phyloP scores from a whole-genome alignment of 2,329 filamentous ascomycete species.

The Lomentospora prolificans region DNA sequence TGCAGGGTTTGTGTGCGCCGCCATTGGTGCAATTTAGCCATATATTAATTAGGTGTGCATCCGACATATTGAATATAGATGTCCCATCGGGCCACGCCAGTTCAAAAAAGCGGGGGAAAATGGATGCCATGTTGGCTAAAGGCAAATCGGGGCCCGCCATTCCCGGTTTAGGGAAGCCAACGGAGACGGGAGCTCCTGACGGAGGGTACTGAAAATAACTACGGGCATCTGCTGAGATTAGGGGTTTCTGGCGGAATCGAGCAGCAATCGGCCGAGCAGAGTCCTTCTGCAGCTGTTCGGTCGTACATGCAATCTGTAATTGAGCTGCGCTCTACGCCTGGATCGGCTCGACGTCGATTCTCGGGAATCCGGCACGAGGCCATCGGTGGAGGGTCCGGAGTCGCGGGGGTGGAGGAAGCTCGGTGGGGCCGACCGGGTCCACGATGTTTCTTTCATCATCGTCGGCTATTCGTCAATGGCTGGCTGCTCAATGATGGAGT shows the following conservation, averaged over 20 bases:
- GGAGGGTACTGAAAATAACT: slow-evolving; percentile 3
- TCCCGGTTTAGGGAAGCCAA: neutral
- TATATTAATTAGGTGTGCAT: neutral
- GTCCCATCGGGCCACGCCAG: neutral
- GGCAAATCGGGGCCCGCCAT: neutral
- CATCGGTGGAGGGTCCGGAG: neutral
- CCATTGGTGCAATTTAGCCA: neutral
- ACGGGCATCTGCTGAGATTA: neutral
- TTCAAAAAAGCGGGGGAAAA: neutral
- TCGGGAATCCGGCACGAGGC: neutral
- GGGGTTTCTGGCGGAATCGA: neutral
- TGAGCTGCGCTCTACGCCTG: too few relatives aligned
- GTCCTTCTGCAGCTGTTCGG: neutral
- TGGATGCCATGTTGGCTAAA: neutral
- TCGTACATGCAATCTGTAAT: neutral
- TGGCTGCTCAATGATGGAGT: neutral
- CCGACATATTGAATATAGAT: neutral
- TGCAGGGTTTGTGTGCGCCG: neutral
- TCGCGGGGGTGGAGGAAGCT: neutral
- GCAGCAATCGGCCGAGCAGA: neutral
- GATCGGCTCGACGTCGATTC: neutral
- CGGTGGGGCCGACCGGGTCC: neutral
- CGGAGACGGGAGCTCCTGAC: neutral
- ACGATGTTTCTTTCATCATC: neutral
- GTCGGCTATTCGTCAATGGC: neutral